A percentile compares a stretch with the other conserved stretches of the same genome.
phyloP scores from a whole-genome alignment of 306 rosid species.

The Vigna hirtella region DNA sequence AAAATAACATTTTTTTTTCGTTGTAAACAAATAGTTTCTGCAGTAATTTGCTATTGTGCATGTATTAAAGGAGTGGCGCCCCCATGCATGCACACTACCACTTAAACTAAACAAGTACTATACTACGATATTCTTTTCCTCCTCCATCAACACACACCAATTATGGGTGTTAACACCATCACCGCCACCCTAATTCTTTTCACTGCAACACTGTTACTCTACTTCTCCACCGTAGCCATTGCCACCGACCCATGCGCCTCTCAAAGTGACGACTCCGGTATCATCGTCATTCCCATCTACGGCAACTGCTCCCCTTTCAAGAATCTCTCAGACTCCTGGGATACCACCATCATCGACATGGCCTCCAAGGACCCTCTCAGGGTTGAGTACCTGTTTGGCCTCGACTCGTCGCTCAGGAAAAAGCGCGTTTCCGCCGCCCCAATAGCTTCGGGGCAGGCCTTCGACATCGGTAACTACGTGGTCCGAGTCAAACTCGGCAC shows the following conservation, averaged over 20 bases:
- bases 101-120: no score
- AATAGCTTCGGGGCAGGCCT: slow-evolving; percentile 25
- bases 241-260: slow-evolving; percentile 55
- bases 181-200: slow-evolving; percentile 36
- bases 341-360: slow-evolving; percentile 60
- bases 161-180: slow-evolving; percentile 50
- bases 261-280: slow-evolving; percentile 44
- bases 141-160: neutral
- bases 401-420: neutral
- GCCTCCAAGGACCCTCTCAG: slow-evolving; percentile 71
- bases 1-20: no score
- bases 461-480: slow-evolving; percentile 48
- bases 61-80: neutral
- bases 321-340: slow-evolving; percentile 45
- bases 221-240: neutral
- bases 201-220: slow-evolving; percentile 2
- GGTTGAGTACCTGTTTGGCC: slow-evolving; percentile 58
- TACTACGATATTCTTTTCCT: neutral
- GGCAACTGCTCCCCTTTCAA: slow-evolving; percentile 77
- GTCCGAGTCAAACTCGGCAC: slow-evolving; percentile 66
- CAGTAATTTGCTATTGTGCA: neutral
- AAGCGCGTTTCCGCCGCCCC: neutral
- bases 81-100: neutral
- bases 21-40: neutral
- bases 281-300: slow-evolving; percentile 66